phyloP scores from a whole-genome alignment of 768 basidiomycete genomes.

The Russula compacta region DNA sequence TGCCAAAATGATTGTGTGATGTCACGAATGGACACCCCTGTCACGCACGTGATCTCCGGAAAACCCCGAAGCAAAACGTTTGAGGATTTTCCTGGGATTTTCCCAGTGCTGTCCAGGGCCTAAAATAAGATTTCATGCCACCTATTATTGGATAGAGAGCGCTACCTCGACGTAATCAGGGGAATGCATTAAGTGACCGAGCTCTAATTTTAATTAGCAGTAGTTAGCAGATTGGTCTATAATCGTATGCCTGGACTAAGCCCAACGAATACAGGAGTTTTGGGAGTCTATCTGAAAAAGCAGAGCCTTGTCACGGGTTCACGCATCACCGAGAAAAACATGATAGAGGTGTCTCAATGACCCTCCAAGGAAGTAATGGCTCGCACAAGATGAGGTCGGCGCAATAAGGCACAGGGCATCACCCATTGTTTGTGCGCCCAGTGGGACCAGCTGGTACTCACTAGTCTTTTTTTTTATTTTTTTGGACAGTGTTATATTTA shows the following conservation, averaged over 20 bases:
- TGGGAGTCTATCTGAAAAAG: not conserved
- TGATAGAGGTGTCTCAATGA: not conserved
- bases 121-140: too few species aligned
- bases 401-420: not conserved
- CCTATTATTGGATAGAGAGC: not conserved
- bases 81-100: too few species aligned
- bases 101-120: too few species aligned
- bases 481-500: too few species aligned
- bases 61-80: too few species aligned
- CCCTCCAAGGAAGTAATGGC: not conserved
- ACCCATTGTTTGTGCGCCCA: too few species aligned
- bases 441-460: too few species aligned
- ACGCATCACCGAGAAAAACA: not conserved
- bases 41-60: too few species aligned
- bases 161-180: not conserved
- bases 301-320: not conserved
- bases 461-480: too few species aligned
- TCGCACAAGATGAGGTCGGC: not conserved
- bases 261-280: not conserved
- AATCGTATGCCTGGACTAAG: not conserved
- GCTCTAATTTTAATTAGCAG: not conserved
- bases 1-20: too few species aligned
- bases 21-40: too few species aligned
- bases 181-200: not conserved
- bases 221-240: not conserved